Percentiles rank a stretch among this genome's conserved stretches.
Evolutionary conservation across 352 stramenopile species (phyloP).

Genomic region (Saprolegnia diclina): DNA sequence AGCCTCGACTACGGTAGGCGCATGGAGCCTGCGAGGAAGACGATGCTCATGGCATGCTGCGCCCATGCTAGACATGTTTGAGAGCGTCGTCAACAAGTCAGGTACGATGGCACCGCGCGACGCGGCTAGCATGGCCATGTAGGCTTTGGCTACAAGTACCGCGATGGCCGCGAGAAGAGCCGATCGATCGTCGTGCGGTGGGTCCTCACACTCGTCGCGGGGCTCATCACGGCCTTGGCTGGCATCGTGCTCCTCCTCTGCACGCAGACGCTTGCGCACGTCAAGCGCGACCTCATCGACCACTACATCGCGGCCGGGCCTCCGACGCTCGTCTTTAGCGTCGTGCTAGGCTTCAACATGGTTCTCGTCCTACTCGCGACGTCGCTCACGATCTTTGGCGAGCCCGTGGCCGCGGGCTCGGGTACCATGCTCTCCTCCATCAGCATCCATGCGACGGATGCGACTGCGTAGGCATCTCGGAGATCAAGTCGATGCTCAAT

Average conservation of each 20-base stretch:
- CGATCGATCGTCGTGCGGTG: slow-evolving; percentile 74
- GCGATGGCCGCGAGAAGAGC: slow-evolving; percentile 73
- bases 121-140: too few species aligned
- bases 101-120: slow-evolving; percentile 26
- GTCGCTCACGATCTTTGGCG: slow-evolving; percentile 60
- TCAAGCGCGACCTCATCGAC: slow-evolving; percentile 66
- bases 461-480: slow-evolving; percentile 68
- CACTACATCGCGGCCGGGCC: slow-evolving; percentile 54
- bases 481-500: slow-evolving; percentile 92
- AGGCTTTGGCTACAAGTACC: slow-evolving; percentile 74
- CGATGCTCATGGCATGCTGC: slow-evolving; percentile 2
- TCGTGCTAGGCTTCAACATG: slow-evolving; percentile 61
- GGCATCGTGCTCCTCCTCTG: slow-evolving; percentile 79
- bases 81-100: slow-evolving; percentile 84
- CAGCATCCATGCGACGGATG: neutral
- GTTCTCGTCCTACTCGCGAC: slow-evolving; percentile 67
- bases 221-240: slow-evolving; percentile 64
- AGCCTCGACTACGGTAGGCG: slow-evolving; percentile 74
- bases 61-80: slow-evolving; percentile 64
- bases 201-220: slow-evolving; percentile 71
- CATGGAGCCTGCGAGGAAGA: neutral
- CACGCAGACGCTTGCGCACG: slow-evolving; percentile 53
- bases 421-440: slow-evolving; percentile 32
- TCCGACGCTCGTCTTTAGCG: slow-evolving; percentile 60
- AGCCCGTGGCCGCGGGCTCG: slow-evolving; percentile 72